Evolutionary conservation across 805 yeast species (phyloP).

Genomic region (Starmerella floricola): DNA sequence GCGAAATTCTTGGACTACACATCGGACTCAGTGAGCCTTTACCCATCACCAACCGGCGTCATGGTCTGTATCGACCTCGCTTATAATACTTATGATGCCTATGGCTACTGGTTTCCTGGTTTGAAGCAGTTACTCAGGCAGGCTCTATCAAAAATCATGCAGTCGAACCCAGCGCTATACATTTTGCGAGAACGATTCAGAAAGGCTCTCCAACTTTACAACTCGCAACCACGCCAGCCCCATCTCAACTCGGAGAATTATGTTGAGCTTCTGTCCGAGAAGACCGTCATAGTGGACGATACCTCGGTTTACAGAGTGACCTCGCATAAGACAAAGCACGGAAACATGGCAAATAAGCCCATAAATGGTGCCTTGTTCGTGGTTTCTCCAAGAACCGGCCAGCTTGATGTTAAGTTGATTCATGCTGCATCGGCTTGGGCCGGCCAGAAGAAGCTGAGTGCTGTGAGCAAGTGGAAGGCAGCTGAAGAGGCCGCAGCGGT

Average conservation of each 20-base stretch:
- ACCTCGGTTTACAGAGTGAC: conserved; percentile 88
- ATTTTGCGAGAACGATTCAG: conserved; percentile 88
- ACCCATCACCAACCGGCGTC: conserved; percentile 88
- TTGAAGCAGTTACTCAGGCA: conserved; percentile 78
- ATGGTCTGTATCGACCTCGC: conserved; percentile 87
- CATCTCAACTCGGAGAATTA: conserved; percentile 79
- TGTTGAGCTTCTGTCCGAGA: conserved; percentile 66
- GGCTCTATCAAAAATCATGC: conserved; percentile 89
- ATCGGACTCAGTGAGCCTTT: conserved; percentile 67
- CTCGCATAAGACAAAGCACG: conserved; percentile 83
- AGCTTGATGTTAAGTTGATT: conserved; percentile 72
- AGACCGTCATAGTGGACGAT: conserved; percentile 83
- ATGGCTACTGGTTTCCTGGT: conserved; percentile 97
- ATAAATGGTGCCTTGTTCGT: conserved; percentile 87
- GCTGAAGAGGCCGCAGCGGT: conserved; percentile 95
- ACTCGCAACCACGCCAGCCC: conserved; percentile 87
- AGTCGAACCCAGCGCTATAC: conserved; percentile 82
- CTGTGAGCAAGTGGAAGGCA: conserved; percentile 93
- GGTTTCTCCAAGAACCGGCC: conserved; percentile 83
- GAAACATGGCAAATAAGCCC: conserved; percentile 83
- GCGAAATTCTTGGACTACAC: conserved; percentile 91
- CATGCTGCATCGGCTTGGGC: conserved; percentile 87
- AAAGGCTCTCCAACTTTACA: conserved; percentile 85
- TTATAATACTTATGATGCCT: conserved; percentile 89
- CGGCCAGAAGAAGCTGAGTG: conserved; percentile 88